These are phyloP conservation scores for Gnetum montanum DNA, from an alignment of 75 land plant genomes.

Conservation along the genomic window DNA sequence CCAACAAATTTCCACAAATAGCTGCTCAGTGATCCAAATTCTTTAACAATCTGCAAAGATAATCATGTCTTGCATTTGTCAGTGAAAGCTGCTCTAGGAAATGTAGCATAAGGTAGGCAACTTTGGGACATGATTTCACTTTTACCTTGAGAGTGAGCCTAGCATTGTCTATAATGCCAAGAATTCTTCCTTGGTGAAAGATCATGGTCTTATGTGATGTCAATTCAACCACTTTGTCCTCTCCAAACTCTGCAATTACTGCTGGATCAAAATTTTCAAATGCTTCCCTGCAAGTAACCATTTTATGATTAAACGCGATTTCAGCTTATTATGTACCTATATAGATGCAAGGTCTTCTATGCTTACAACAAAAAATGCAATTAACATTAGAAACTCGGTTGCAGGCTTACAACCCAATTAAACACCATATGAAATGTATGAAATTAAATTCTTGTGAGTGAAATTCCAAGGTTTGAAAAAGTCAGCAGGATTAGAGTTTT, in stretches of 20 bases:
- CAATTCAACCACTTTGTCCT: constrained; percentile 44
- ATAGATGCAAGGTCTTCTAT: too few species aligned
- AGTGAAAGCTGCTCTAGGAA: too few species aligned
- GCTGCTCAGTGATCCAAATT: constrained; percentile 64
- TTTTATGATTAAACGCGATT: too few species aligned
- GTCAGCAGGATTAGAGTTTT: too few species aligned
- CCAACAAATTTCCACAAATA: constrained; percentile 72
- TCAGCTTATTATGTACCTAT: too few species aligned
- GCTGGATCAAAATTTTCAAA: constrained; percentile 72
- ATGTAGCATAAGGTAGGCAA: not conserved
- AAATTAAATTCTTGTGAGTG: too few species aligned
- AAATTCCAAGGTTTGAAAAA: too few species aligned
- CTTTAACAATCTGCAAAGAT: constrained; percentile 55
- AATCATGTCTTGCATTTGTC: not conserved
- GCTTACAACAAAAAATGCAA: too few species aligned
- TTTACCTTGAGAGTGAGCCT: constrained; percentile 55
- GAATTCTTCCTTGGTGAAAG: constrained; percentile 58
- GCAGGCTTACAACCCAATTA: too few species aligned
- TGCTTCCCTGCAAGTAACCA: constrained; percentile 61
- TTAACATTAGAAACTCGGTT: too few species aligned
- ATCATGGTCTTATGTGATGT: constrained; percentile 31
- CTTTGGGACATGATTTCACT: too few species aligned
- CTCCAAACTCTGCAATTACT: constrained; percentile 62
- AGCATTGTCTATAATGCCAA: constrained; percentile 70
- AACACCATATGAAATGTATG: too few species aligned